Base-by-base conservation (phyloP, 768 basidiomycete species). In the Pleurotus sapidus region DNA sequence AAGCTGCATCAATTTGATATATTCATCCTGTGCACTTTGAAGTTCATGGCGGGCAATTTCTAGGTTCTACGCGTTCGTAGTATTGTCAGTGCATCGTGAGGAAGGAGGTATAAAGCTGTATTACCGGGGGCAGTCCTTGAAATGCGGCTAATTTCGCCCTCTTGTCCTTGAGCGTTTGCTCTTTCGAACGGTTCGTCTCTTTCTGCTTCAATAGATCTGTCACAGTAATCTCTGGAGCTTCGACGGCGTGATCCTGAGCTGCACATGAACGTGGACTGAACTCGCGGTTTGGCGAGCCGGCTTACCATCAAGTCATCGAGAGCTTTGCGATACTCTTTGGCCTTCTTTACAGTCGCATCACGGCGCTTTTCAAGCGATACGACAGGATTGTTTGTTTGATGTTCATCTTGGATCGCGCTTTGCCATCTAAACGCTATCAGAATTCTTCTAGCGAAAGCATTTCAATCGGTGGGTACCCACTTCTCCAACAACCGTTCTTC, bases 111-210 rank as follows among this genome's bases (percentile, higher is more conserved):
- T 8, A 14, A n/a, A 24, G 23, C 20, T 11, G 0, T 60, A 69
- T 24, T 64, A 81, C 81, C 1, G 81, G 79, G 15, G 82, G 80
- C 9, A 84, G 66, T 0, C 79, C 80, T 60, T 76, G 76, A 62
- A 80, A 83, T 4, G 77, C 73, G 56, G 72, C 70, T 24, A 82
- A 61, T 60, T 74, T 79, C 2, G 73, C 72, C 25, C 74, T 67
- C 59, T 82, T 82, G 24, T 69, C 64, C 59, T 73, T 77, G 18
- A 83, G 63, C 11, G 70, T 67, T n/a, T 73, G 67, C 54, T 75
- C 74, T 42, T 65, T 67, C 15, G 62, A 58, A 23, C 67, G 67
- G 54, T 78, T 76, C 38, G 61, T 68, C 46, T 74, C 73, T 55
- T 78, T 74, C 38, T 75, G 71, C 5, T 69, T 65, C 14, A 70